Percentiles rank a stretch among this genome's conserved stretches.
Conservation (phyloP, 2,329 filamentous ascomycete species). For the Seiridium cupressi region DNA sequence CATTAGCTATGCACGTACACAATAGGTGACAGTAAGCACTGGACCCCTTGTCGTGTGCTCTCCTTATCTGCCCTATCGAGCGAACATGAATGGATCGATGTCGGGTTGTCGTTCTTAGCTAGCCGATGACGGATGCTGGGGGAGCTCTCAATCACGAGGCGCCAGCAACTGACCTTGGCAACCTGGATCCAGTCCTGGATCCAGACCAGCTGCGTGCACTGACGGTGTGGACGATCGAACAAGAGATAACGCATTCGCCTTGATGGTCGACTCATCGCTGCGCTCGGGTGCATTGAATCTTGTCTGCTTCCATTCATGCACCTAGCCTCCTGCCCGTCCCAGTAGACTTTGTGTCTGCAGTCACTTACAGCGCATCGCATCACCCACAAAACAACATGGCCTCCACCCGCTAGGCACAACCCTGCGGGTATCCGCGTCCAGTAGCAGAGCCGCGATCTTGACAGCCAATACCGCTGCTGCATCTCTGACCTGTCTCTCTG, state of each 20-base stretch:
- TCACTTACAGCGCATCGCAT: not conserved
- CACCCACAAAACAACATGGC: conserved; percentile 8
- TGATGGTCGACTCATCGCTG: not conserved
- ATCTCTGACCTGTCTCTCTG: conserved; percentile 1
- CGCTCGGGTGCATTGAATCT: not conserved
- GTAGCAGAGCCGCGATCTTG: conserved; percentile 11
- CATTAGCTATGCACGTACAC: not conserved
- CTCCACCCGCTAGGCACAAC: conserved; percentile 7
- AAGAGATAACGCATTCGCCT: not conserved
- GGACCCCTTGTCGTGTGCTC: not conserved
- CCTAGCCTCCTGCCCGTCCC: not conserved
- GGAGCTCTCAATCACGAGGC: conserved; percentile 1
- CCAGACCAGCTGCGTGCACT: not conserved
- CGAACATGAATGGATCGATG: not conserved
- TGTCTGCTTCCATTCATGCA: not conserved
- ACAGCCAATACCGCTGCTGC: conserved; percentile 2
- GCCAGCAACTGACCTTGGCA: conserved; percentile 1
- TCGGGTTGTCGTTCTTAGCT: not conserved
- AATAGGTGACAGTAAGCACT: not conserved
- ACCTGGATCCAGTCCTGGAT: not conserved
- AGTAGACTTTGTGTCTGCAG: not conserved
- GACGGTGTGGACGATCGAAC: not conserved
- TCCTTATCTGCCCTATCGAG: conserved; percentile 2
- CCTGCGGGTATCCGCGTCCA: conserved; percentile 11
- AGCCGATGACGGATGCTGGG: not conserved